These are phyloP conservation scores for Hypomontagnella monticulosa DNA, from an alignment of 495 filamentous ascomycete genomes.

Conservation along the genomic window DNA sequence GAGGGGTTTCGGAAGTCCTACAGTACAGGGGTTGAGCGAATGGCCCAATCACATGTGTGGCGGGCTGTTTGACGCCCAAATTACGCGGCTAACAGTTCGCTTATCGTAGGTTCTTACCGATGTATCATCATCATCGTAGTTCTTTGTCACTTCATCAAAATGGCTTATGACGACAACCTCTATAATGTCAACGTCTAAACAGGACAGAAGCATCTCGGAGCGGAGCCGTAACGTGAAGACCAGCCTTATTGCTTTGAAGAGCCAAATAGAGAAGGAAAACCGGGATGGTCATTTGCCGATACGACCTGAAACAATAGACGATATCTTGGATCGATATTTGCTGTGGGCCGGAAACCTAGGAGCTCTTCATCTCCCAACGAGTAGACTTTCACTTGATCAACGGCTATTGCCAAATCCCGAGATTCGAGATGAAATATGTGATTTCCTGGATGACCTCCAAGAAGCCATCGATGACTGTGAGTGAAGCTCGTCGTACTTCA, in stretches of 20 bases:
- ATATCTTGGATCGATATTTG: conserved; percentile 26
- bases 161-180: too few relatives aligned
- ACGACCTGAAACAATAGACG: background rate
- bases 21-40: background rate
- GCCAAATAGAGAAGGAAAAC: background rate
- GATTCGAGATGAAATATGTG: background rate
- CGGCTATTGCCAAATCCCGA: conserved; percentile 2
- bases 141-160: too few relatives aligned
- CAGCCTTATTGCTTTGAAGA: background rate
- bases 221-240: background rate
- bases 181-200: background rate
- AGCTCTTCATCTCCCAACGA: conserved; percentile 4
- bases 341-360: conserved; percentile 35
- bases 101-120: too few relatives aligned
- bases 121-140: too few relatives aligned
- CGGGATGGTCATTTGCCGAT: background rate
- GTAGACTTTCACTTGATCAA: conserved; percentile 21
- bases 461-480: conserved; percentile 23
- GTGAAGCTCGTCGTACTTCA: background rate
- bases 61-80: background rate
- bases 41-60: background rate
- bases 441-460: conserved; percentile 7
- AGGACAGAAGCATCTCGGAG: background rate
- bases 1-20: background rate
- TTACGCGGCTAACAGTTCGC: too few relatives aligned